Base-by-base conservation (phyloP, 352 stramenopile genomes). In the Pilasporangium apinafurcum region DNA sequence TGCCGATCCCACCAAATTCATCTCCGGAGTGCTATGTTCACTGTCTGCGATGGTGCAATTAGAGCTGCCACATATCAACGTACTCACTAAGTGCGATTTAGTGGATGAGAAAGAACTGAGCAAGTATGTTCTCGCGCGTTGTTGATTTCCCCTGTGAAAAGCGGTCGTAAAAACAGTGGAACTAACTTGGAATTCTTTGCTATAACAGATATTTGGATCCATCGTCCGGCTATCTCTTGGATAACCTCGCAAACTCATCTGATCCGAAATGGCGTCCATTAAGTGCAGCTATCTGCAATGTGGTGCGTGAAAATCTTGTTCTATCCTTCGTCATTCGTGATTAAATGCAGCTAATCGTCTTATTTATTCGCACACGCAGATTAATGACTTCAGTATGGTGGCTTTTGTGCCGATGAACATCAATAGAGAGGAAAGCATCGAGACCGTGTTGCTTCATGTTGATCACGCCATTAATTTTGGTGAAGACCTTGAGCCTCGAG, bases 41-140 rank as follows among this genome's bases (percentile, higher is more conserved):
- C 83, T 98, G 5, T 97, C 94, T 43, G 90, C 95, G 14, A 99
- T 99, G 96, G 76, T 99, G 13, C 92, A 97, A 45, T 76, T 99
- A n/a, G 96, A 99, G 56, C 78, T 99, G 24, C 96, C 97, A 12
- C 83, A 96, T 52, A 87, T 97, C 25, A 97, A 97, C 56, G 83
- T 95, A 25, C 65, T 97, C 9, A 95, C 88, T 20, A 97, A 97
- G 59, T 96, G 83, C 50, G 88, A 97, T 48, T 52, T 96, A 8
- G 82, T 95, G 10, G 74, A 95, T 39, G 78, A 95, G 38, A 88
- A 95, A 48, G 83, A 93, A 47, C 42, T 95, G 33, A 84, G 69
- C 37, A 95, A 93, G 70, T 95, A 74, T 28, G 59, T 37, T 33
- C 14, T 14, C n/a, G n/a, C n/a, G n/a, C n/a, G n/a, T n/a, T n/a